Evolutionary conservation across 345 rosid genomes (phyloP).

Genomic region (Salix koriyanagi): DNA sequence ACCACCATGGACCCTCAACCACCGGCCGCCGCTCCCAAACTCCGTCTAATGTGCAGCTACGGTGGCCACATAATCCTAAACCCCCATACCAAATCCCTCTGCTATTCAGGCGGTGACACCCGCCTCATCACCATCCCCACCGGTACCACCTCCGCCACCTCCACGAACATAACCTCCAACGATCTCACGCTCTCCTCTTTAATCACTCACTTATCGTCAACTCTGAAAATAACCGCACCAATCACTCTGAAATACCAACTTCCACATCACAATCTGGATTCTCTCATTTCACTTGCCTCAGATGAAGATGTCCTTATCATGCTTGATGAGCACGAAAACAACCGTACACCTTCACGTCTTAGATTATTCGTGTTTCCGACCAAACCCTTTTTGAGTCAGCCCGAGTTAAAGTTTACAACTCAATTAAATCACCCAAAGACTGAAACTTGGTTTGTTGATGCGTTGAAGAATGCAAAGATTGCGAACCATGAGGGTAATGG

Average conservation of each 20-base stretch:
- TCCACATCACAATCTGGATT: slow-evolving; percentile 46
- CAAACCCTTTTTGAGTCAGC: background rate
- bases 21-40: slow-evolving; percentile 19
- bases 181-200: slow-evolving; percentile 30
- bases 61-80: slow-evolving; percentile 59
- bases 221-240: slow-evolving; percentile 27
- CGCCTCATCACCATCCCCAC: slow-evolving; percentile 42
- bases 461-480: slow-evolving; percentile 54
- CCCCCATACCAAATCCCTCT: slow-evolving; percentile 44
- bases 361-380: slow-evolving; percentile 34
- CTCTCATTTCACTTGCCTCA: slow-evolving; percentile 40
- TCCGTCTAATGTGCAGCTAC: slow-evolving; percentile 82
- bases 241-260: slow-evolving; percentile 48
- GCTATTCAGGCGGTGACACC: slow-evolving; percentile 51
- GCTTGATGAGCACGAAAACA: slow-evolving; percentile 37
- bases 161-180: slow-evolving; percentile 6
- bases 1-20: slow-evolving; percentile 3
- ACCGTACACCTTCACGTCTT: slow-evolving; percentile 29
- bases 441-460: slow-evolving; percentile 76
- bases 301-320: slow-evolving; percentile 46
- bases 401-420: background rate
- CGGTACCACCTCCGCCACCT: background rate
- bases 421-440: slow-evolving; percentile 62
- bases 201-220: slow-evolving; percentile 30
- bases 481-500: slow-evolving; percentile 28